Evolutionary conservation across 148 eudicot species (phyloP), one percentile per base, ranked within the genome.

Genomic region (Rhododendron ferrugineum): DNA sequence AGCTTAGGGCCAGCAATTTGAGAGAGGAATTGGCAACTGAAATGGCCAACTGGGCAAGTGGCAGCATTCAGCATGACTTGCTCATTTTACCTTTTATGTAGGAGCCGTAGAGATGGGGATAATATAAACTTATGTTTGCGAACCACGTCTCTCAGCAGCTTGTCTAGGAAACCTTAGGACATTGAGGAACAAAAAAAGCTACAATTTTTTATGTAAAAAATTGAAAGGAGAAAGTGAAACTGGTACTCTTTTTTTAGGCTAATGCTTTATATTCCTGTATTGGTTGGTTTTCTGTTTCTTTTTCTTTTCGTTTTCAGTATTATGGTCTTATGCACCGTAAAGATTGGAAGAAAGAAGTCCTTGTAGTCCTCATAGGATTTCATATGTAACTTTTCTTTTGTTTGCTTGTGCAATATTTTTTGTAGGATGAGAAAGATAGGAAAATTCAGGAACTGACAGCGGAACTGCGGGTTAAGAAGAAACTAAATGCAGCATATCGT

Each of bases 391-490:
- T 11, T 68, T 68, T 62, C 74, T 68, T 28, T 68, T 28, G 36
- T 68, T 11, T 28, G 46, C 10, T 83, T 32, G 44, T 83, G 64
- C 20, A 32, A 72, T 83, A 28, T 60, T 46, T 52, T 73, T 84
- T 84, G 84, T 20, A 92, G 93, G 93, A 92, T 85, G 93, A 92
- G 79, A 92, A 86, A 85, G 93, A 92, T 82, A 89, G 68, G 88
- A 92, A 84, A 86, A 90, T 92, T 88, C 92, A 90, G 81, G 93
- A 90, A 84, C 85, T 90, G 82, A 89, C 92, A 84, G 88, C 89
- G 4, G 93, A 91, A 82, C 85, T 91, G 66, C 88, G 93, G 40
- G 83, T 88, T 60, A 90, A 91, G 89, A 91, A 91, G 85, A 86
- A 90, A 72, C 84, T 91, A 50, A 87, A 88, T 88, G 88, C 91